Percentiles rank a stretch among this genome's conserved stretches.
phyloP scores from a whole-genome alignment of 495 filamentous ascomycete genomes.

The Daldinia childiae region DNA sequence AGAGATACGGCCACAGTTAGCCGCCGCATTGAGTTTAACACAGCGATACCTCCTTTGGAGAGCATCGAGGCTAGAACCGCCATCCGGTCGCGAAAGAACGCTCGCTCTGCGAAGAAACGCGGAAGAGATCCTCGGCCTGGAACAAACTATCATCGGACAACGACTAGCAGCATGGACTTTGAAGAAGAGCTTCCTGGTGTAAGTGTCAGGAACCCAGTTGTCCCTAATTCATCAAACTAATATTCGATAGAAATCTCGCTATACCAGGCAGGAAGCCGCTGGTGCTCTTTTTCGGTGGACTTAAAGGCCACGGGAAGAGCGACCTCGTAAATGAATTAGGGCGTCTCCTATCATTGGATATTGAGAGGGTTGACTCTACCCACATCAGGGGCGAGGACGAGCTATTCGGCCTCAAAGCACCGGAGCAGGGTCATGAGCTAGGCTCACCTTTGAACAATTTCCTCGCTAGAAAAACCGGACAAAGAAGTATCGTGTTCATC shows the following conservation, averaged over 20 bases:
- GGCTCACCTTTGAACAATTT: slow-evolving; percentile 65
- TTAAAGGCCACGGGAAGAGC: slow-evolving; percentile 64
- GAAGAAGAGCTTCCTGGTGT: slow-evolving; percentile 31
- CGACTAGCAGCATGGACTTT: slow-evolving; percentile 22
- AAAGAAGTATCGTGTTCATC: slow-evolving; percentile 61
- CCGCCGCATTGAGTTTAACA: slow-evolving; percentile 23
- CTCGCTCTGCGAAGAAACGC: slow-evolving; percentile 20
- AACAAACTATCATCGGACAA: slow-evolving; percentile 31
- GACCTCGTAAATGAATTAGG: slow-evolving; percentile 58
- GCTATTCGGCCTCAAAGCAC: slow-evolving; percentile 56
- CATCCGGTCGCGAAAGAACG: slow-evolving; percentile 24
- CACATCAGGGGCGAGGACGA: slow-evolving; percentile 50
- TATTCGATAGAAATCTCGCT: slow-evolving; percentile 24
- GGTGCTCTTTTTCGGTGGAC: slow-evolving; percentile 59
- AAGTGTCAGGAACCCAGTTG: neutral
- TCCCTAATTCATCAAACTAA: neutral
- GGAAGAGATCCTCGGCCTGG: slow-evolving; percentile 27
- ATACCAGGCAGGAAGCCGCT: slow-evolving; percentile 44
- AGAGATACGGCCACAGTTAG: slow-evolving; percentile 14
- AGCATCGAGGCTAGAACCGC: slow-evolving; percentile 12
- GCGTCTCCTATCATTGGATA: slow-evolving; percentile 53
- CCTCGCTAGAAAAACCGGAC: slow-evolving; percentile 53
- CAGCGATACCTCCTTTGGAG: slow-evolving; percentile 37
- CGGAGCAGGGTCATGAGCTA: slow-evolving; percentile 48
- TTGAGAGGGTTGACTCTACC: slow-evolving; percentile 58